Conservation (phyloP, 2,329 filamentous ascomycete genomes). For the Trichoderma sp. region DNA sequence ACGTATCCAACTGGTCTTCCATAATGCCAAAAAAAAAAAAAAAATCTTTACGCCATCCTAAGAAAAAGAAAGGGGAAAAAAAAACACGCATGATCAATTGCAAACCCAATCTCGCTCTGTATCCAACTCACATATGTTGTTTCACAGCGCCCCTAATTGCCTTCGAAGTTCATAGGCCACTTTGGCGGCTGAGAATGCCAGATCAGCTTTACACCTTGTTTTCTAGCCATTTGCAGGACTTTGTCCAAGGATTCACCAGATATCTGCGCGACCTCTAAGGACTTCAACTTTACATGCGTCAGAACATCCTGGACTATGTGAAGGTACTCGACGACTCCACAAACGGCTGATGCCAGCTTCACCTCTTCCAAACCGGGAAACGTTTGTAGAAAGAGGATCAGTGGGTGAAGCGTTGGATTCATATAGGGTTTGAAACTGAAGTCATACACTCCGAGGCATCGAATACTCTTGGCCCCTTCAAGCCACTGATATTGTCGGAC, state of each 20-base stretch:
- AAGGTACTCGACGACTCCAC: conserved; percentile 31
- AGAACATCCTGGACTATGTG: conserved; percentile 32
- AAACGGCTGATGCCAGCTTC: conserved; percentile 34
- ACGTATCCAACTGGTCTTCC: neutral
- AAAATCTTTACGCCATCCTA: neutral
- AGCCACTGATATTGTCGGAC: conserved; percentile 36
- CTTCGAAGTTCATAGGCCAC: conserved; percentile 32
- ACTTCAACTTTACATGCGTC: conserved; percentile 31
- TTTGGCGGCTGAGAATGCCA: conserved; percentile 30
- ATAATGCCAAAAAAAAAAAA: neutral
- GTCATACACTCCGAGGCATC: conserved; percentile 33
- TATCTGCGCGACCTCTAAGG: conserved; percentile 33
- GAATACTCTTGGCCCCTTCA: conserved; percentile 33
- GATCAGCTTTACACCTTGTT: conserved; percentile 29
- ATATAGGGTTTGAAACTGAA: conserved; percentile 35
- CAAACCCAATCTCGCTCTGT: neutral
- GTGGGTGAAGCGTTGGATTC: conserved; percentile 30
- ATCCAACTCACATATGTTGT: neutral
- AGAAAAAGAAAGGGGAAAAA: too few species aligned
- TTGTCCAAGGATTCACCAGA: conserved; percentile 33
- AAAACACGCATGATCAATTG: neutral
- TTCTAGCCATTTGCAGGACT: conserved; percentile 25
- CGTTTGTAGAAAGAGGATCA: conserved; percentile 35
- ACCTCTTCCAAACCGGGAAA: conserved; percentile 38
- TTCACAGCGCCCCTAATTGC: neutral